Evolutionary conservation across 495 filamentous ascomycete species (phyloP).

Genomic region (Penicillium odoratum): DNA sequence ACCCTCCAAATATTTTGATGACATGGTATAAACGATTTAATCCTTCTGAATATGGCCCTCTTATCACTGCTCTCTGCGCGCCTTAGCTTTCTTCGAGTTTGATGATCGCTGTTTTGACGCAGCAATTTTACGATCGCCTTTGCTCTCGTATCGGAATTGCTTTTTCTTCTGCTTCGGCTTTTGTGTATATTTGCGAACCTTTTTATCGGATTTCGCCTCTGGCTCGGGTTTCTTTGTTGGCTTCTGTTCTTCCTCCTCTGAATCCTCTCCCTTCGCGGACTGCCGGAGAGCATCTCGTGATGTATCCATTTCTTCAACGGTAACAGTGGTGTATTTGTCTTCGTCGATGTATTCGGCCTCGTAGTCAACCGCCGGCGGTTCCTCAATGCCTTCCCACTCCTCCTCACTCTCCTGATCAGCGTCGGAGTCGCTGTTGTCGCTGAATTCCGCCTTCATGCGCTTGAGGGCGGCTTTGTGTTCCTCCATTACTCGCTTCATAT

Average conservation of each 20-base stretch:
- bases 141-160: conserved; percentile 90
- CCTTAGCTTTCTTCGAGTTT: conserved; percentile 52
- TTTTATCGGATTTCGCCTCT: conserved; percentile 32
- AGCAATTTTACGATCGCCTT: conserved; percentile 69
- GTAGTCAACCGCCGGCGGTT: conserved; percentile 63
- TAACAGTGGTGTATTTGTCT: conserved; percentile 91
- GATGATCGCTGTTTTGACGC: conserved; percentile 66
- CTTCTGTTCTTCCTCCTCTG: conserved; percentile 42
- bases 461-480: conserved; percentile 63
- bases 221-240: conserved; percentile 22
- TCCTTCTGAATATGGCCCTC: neutral
- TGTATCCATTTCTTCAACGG: conserved; percentile 84
- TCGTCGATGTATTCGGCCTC: conserved; percentile 97
- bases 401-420: conserved; percentile 40
- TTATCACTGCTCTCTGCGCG: conserved; percentile 38
- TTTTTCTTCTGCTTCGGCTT: conserved; percentile 73
- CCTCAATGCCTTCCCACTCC: conserved; percentile 63
- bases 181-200: conserved; percentile 55
- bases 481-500: conserved; percentile 75
- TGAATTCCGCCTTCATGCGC: conserved; percentile 55
- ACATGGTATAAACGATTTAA: conserved; percentile 16
- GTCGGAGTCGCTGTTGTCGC: conserved; percentile 41
- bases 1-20: conserved; percentile 4
- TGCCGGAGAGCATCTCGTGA: conserved; percentile 68
- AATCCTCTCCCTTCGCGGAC: conserved; percentile 46